A percentile compares a stretch with the other conserved stretches of the same genome.
phyloP scores from a whole-genome alignment of 164 flowering plant genomes.

The Platanus orientalis region DNA sequence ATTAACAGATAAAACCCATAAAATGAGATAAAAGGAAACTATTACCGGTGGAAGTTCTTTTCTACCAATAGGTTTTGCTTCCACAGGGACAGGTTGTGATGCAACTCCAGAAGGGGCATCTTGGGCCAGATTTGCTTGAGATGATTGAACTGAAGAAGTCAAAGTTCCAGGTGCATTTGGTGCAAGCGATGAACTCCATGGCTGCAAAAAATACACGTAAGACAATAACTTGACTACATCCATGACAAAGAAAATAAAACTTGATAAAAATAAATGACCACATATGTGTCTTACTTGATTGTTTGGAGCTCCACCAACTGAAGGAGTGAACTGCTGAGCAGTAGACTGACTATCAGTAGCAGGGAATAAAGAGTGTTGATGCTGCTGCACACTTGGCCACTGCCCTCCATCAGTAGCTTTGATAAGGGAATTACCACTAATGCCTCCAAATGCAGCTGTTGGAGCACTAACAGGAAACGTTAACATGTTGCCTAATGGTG shows the following conservation, averaged over 20 bases:
- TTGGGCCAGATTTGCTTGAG: constrained; percentile 25
- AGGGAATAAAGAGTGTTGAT: constrained; percentile 40
- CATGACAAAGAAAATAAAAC: background rate
- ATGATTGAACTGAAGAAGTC: constrained; percentile 26
- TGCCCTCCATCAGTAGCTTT: constrained; percentile 36
- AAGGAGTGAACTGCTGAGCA: constrained; percentile 28
- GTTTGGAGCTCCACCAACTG: constrained; percentile 34
- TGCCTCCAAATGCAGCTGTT: background rate
- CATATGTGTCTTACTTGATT: constrained; percentile 46
- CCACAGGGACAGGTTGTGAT: constrained; percentile 32
- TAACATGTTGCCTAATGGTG: constrained; percentile 6
- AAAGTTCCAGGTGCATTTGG: constrained; percentile 38
- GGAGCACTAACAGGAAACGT: constrained; percentile 7
- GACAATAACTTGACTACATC: background rate
- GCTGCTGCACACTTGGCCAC: constrained; percentile 42
- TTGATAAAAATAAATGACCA: background rate
- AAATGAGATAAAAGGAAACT: background rate
- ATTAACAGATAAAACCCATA: background rate
- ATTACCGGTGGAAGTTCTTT: constrained; percentile 72
- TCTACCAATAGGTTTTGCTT: constrained; percentile 50
- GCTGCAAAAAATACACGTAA: background rate
- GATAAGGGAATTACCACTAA: constrained; percentile 23
- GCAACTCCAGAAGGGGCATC: constrained; percentile 22
- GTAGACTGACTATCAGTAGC: constrained; percentile 25
- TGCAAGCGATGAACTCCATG: constrained; percentile 8